These are phyloP conservation scores for Aspergillus carbonarius DNA, from an alignment of 2,329 filamentous ascomycete genomes.

Conservation along the genomic window DNA sequence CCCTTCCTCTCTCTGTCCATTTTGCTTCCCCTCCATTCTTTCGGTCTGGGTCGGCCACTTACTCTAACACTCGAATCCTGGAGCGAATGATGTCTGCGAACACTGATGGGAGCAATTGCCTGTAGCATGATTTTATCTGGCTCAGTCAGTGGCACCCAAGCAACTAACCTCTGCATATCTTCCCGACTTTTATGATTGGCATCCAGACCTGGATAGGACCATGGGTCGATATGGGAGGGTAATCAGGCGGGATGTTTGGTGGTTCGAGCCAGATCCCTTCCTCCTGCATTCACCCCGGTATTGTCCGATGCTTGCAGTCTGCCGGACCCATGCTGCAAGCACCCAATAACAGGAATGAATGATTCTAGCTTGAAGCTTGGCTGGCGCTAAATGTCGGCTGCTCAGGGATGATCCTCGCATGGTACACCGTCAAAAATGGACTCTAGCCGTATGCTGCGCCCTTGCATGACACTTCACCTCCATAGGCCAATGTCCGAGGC, in stretches of 20 bases:
- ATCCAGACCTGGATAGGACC: neutral
- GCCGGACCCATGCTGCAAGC: neutral
- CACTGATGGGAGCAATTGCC: neutral
- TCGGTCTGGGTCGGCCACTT: neutral
- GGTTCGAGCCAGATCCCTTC: neutral
- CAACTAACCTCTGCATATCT: neutral
- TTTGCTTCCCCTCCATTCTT: neutral
- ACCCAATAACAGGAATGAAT: neutral
- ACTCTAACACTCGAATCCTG: neutral
- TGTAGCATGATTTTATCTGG: neutral
- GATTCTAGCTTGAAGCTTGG: neutral
- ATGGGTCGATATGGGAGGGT: neutral
- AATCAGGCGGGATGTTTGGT: neutral
- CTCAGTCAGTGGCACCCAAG: neutral
- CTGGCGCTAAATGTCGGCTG: neutral
- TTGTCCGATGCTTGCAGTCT: neutral
- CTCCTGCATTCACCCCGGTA: neutral
- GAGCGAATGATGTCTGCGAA: neutral
- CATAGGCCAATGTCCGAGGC: neutral
- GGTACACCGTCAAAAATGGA: neutral
- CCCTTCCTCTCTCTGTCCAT: neutral
- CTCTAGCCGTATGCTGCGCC: neutral
- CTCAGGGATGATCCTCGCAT: slow-evolving; percentile 2
- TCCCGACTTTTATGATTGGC: neutral
- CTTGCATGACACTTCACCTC: slow-evolving; percentile 1